Percentiles rank a stretch among this genome's conserved stretches.
phyloP scores from a whole-genome alignment of 2,329 filamentous ascomycete species.

The Magnaporthiopsis rhizophila region DNA sequence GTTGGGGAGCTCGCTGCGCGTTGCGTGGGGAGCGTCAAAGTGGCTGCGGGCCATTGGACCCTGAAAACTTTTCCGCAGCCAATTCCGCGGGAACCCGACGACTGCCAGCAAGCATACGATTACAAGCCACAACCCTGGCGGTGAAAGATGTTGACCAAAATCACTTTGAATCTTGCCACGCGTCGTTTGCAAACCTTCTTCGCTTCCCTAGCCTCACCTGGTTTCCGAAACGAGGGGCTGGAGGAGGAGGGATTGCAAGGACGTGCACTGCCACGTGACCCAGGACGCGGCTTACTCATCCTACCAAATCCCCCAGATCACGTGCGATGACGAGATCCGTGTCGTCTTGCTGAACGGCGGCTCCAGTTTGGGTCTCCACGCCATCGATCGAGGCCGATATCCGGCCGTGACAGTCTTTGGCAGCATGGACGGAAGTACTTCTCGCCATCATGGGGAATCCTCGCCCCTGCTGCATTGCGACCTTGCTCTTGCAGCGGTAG shows the following conservation, averaged over 20 bases:
- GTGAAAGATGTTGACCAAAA: too few species aligned
- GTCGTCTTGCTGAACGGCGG: not conserved
- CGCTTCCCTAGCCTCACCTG: too few species aligned
- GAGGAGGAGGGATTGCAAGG: too few species aligned
- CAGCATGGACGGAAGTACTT: not conserved
- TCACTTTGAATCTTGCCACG: not conserved
- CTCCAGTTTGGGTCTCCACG: not conserved
- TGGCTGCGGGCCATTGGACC: not conserved
- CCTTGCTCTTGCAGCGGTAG: not conserved
- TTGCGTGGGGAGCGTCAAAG: not conserved
- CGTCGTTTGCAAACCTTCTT: not conserved
- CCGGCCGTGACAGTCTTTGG: not conserved
- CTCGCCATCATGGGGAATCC: not conserved
- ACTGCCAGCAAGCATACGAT: too few species aligned
- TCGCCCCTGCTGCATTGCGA: not conserved
- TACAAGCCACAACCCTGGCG: too few species aligned
- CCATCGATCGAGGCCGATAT: conserved; percentile 1
- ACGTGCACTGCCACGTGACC: not conserved
- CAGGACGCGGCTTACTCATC: not conserved
- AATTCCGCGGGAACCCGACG: not conserved
- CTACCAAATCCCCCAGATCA: not conserved
- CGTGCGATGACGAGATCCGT: not conserved
- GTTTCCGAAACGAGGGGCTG: too few species aligned
- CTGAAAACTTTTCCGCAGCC: not conserved
- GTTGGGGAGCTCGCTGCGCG: not conserved